phyloP scores from a whole-genome alignment of 164 flowering plant genomes.

The Chimonanthus salicifolius region DNA sequence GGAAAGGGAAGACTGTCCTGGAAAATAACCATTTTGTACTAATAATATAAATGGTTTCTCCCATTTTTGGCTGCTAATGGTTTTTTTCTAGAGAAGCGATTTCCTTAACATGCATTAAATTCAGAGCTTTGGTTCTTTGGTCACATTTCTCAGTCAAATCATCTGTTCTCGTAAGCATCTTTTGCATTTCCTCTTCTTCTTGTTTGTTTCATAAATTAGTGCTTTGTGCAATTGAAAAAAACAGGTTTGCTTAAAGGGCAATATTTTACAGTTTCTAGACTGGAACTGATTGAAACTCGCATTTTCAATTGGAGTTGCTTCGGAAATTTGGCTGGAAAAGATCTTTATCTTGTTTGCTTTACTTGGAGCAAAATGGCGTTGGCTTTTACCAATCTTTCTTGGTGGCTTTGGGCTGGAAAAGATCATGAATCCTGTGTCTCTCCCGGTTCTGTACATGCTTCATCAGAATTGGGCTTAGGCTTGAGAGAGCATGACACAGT shows the following conservation, averaged over 20 bases:
- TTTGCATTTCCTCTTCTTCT: too few relatives aligned
- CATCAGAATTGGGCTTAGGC: conserved; percentile 20
- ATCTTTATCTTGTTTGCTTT: not conserved
- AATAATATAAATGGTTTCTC: too few relatives aligned
- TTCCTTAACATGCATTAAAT: too few relatives aligned
- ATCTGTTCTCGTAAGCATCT: too few relatives aligned
- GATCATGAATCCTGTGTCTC: conserved; percentile 24
- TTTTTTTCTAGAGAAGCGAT: too few relatives aligned
- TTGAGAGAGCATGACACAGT: conserved; percentile 26
- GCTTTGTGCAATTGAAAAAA: not conserved
- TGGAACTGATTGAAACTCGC: not conserved
- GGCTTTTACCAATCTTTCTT: conserved; percentile 34
- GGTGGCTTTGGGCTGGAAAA: conserved; percentile 40
- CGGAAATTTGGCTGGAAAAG: not conserved
- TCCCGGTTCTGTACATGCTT: conserved; percentile 22
- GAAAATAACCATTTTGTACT: too few relatives aligned
- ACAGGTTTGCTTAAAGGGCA: not conserved
- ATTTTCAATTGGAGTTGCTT: not conserved
- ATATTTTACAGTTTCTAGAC: not conserved
- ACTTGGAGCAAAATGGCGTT: conserved; percentile 27
- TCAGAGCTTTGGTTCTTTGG: too few relatives aligned
- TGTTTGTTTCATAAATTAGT: not conserved
- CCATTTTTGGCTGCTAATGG: too few relatives aligned
- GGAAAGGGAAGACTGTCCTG: too few relatives aligned
- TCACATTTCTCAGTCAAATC: too few relatives aligned